phyloP scores from a whole-genome alignment of 2,329 filamentous ascomycete genomes.

The Aspergillus neoniger region DNA sequence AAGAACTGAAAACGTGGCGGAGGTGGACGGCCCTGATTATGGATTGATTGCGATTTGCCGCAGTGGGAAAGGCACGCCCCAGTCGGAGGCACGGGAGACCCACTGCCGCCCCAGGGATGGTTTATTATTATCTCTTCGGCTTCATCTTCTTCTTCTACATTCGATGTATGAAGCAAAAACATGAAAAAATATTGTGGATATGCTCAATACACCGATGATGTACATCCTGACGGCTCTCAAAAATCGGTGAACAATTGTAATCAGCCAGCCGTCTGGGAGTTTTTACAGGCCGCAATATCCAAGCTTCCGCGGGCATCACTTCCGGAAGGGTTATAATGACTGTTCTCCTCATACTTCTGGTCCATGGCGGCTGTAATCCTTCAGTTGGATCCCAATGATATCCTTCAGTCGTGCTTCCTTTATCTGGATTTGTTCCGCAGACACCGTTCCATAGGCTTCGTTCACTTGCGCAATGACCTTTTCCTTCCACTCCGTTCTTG shows the following conservation, averaged over 20 bases:
- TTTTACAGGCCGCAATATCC: background rate
- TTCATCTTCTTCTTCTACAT: background rate
- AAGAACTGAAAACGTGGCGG: constrained; percentile 24
- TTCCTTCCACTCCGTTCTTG: constrained; percentile 49
- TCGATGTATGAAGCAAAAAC: too few relatives aligned
- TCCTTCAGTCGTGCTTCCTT: constrained; percentile 32
- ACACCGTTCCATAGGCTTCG: constrained; percentile 48
- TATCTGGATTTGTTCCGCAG: constrained; percentile 21
- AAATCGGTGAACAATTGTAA: too few relatives aligned
- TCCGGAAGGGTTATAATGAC: background rate
- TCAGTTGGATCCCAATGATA: constrained; percentile 27
- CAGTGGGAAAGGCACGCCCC: constrained; percentile 20
- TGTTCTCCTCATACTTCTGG: background rate
- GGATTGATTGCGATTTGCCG: constrained; percentile 21
- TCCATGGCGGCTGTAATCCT: constrained; percentile 10
- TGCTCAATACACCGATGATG: background rate
- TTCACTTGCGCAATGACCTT: constrained; percentile 49
- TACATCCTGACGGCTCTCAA: too few relatives aligned
- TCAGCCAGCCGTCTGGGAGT: too few relatives aligned
- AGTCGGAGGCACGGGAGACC: constrained; percentile 16
- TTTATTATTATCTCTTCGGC: background rate
- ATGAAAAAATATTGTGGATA: background rate
- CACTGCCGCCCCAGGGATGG: constrained; percentile 13
- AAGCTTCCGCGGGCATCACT: background rate
- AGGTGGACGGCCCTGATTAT: constrained; percentile 16